Base-by-base conservation (phyloP, 2,329 filamentous ascomycete genomes). In the Saccharata proteae region DNA sequence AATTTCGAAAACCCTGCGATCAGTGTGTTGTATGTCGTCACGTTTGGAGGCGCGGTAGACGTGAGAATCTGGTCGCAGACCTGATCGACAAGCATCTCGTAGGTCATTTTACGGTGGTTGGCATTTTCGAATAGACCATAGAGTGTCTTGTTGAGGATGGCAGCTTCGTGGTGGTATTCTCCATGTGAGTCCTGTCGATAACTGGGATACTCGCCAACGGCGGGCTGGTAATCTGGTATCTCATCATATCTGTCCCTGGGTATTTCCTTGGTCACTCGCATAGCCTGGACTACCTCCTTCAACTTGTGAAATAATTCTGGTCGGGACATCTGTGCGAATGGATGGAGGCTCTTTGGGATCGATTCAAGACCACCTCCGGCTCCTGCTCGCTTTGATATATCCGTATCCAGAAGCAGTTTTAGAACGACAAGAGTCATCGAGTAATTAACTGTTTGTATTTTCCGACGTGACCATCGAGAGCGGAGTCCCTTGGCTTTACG, bases 11-110 rank as follows among this genome's bases (percentile, higher is more conserved):
- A 74, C n/a, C 71, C 69, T n/a, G 69, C 51, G 3, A 88, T 66
- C 16, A 90, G 62, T 9, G 67, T 65, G 46, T 85, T 85, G 57
- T 76, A 83, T 3, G 76, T 83, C 40, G 74, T 64, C 20, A 80
- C 66, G 38, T 71, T 71, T 1, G 80, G 78, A 0, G 74, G 69
- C 12, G 70, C 60, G 2, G 65, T 51, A 3, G 71, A 74, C 3
- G 72, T 58, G 11, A 83, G 62, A 3, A 90, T 57, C 45, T 82
- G 83, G 52, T 77, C 76, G 36, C 61, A 67, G 12, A 72, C 53
- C 33, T 61, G 58, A 16, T 39, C 46, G 28, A 53, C 37, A 12
- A 50, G 38, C 11, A 42, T 35, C 17, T 42, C 39, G 24, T 34
- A 4, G 13, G 20, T 29, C n/a, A 37, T 26, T 20, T 32, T 16